Conservation (phyloP, 345 rosid species). For the Heritiera fomes region DNA sequence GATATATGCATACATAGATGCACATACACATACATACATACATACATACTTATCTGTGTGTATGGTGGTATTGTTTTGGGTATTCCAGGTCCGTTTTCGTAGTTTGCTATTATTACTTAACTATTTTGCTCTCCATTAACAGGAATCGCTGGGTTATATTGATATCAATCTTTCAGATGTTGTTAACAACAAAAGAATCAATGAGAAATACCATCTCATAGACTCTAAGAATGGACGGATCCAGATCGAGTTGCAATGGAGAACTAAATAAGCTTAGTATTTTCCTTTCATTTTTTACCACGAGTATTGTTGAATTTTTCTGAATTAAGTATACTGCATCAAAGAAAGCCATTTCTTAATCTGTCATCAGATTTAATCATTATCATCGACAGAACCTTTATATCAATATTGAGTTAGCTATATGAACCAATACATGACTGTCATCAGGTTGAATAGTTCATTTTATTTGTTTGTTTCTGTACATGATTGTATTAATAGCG, state of each 20-base stretch:
- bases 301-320: background rate
- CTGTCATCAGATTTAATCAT: background rate
- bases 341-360: conserved; percentile 4
- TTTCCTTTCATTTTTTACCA: conserved; percentile 5
- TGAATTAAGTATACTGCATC: conserved; percentile 5
- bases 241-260: conserved; percentile 88
- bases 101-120: background rate
- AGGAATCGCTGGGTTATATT: conserved; percentile 82
- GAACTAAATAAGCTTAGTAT: conserved; percentile 43
- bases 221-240: conserved; percentile 83
- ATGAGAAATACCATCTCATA: conserved; percentile 83
- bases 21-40: background rate
- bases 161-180: conserved; percentile 75
- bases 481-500: background rate
- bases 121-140: conserved; percentile 14
- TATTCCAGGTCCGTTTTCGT: background rate
- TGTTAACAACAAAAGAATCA: conserved; percentile 78
- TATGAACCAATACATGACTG: too few species aligned
- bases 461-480: background rate
- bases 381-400: too few species aligned
- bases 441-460: background rate
- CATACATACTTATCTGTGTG: too few species aligned
- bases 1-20: background rate
- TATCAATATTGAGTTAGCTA: too few species aligned
- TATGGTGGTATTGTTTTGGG: background rate